Evolutionary conservation across 768 basidiomycete genomes (phyloP).

Genomic region (Floccularia luteovirens): DNA sequence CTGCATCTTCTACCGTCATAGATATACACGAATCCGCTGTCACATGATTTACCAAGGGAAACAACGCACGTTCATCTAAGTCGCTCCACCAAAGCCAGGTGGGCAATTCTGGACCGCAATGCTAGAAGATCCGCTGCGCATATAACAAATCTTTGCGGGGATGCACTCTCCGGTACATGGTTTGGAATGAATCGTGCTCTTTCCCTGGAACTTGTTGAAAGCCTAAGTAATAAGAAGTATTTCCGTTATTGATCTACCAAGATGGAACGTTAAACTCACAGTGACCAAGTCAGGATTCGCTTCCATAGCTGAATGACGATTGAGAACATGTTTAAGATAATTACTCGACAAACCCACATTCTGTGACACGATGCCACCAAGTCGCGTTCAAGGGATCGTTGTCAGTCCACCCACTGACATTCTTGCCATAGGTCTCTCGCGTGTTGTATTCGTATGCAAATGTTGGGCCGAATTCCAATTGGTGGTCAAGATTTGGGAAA

Average conservation of each 20-base stretch:
- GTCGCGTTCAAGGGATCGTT: constrained; percentile 73
- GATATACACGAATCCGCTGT: too few species aligned
- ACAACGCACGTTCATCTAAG: too few species aligned
- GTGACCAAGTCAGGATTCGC: constrained; percentile 47
- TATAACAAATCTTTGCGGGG: constrained; percentile 69
- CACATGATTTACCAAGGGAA: too few species aligned
- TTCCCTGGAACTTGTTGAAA: constrained; percentile 69
- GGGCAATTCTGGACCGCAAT: constrained; percentile 55
- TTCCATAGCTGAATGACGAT: constrained; percentile 42
- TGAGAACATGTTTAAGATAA: not conserved
- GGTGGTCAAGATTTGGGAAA: constrained; percentile 50
- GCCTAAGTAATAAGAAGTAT: constrained; percentile 22
- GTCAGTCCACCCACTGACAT: constrained; percentile 47
- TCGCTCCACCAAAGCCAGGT: constrained; percentile 55
- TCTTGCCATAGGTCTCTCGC: constrained; percentile 56
- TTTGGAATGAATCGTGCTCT: constrained; percentile 45
- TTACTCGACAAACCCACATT: constrained; percentile 29
- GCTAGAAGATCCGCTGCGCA: constrained; percentile 63
- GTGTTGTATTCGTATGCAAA: constrained; percentile 68
- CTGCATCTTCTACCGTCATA: too few species aligned
- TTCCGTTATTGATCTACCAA: not conserved
- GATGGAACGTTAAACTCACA: constrained; percentile 24
- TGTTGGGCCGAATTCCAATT: constrained; percentile 50
- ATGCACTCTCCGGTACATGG: constrained; percentile 56
- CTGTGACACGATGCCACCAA: constrained; percentile 78